Evolutionary conservation across 2,329 filamentous ascomycete genomes (phyloP).

Genomic region (Aureobasidium uvarum): DNA sequence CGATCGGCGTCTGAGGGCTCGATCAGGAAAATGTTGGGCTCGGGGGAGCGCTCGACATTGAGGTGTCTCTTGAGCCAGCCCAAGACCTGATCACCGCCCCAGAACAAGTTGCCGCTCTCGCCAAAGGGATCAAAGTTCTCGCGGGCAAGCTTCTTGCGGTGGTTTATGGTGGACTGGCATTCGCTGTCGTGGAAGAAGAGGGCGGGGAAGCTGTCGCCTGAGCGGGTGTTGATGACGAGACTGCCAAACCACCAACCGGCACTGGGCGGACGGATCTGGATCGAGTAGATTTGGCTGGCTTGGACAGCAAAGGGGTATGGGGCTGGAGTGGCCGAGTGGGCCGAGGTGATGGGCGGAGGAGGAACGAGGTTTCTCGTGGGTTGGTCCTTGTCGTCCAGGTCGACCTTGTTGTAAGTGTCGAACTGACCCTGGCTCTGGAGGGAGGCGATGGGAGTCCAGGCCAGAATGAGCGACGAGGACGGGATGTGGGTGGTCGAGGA

Average conservation of each 20-base stretch:
- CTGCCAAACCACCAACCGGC: constrained; percentile 99
- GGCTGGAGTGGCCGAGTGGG: constrained; percentile 67
- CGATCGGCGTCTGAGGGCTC: constrained; percentile 85
- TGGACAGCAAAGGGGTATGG: constrained; percentile 91
- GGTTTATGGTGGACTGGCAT: constrained; percentile 90
- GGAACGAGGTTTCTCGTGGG: constrained; percentile 88
- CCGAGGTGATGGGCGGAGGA: constrained; percentile 80
- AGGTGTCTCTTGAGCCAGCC: constrained; percentile 87
- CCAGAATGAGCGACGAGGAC: constrained; percentile 74
- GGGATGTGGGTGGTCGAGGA: constrained; percentile 47
- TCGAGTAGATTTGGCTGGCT: constrained; percentile 82
- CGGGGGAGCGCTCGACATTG: constrained; percentile 75
- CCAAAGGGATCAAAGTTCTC: constrained; percentile 83
- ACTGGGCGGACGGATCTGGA: constrained; percentile 86
- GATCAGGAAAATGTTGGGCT: constrained; percentile 87
- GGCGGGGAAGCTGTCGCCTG: constrained; percentile 90
- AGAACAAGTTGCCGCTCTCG: constrained; percentile 83
- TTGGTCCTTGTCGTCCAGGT: constrained; percentile 75
- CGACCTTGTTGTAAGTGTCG: constrained; percentile 92
- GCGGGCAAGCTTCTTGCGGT: constrained; percentile 80
- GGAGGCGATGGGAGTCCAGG: constrained; percentile 88
- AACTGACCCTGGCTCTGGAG: constrained; percentile 70
- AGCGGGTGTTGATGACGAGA: constrained; percentile 84
- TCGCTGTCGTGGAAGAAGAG: constrained; percentile 98
- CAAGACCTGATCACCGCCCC: constrained; percentile 94